These are phyloP conservation scores for Piper betle DNA, from an alignment of 164 flowering plant genomes.

Conservation along the genomic window DNA sequence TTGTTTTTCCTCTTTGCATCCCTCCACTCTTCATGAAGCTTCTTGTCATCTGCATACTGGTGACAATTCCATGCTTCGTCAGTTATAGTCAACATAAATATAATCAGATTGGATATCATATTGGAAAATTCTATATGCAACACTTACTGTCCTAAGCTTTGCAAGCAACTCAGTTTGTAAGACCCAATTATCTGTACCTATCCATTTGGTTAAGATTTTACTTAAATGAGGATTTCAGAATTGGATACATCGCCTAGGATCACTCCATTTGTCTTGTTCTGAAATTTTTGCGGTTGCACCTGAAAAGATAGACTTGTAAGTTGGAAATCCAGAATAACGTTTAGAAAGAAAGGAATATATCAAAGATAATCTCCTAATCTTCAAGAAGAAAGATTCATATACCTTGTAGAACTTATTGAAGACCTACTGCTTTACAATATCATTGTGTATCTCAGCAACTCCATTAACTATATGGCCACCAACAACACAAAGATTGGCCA, in stretches of 20 bases:
- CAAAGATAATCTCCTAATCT: neutral
- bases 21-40: slow-evolving; percentile 68
- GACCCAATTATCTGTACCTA: slow-evolving; percentile 73
- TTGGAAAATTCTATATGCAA: neutral
- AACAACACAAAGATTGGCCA: slow-evolving; percentile 94
- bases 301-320: slow-evolving; percentile 20
- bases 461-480: slow-evolving; percentile 96
- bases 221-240: slow-evolving; percentile 85
- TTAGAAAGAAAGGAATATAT: neutral
- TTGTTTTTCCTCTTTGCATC: slow-evolving; percentile 65
- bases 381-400: neutral
- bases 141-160: slow-evolving; percentile 57
- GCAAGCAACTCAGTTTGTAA: slow-evolving; percentile 63
- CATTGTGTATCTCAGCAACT: slow-evolving; percentile 94
- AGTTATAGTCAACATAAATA: neutral
- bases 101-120: no score
- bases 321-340: slow-evolving; percentile 4
- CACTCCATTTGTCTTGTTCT: slow-evolving; percentile 94
- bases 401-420: slow-evolving; percentile 81
- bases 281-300: slow-evolving; percentile 94
- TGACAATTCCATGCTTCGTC: neutral
- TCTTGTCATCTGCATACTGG: slow-evolving; percentile 75
- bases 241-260: slow-evolving; percentile 88
- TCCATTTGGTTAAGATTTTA: slow-evolving; percentile 57
- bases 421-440: slow-evolving; percentile 82